phyloP scores from a whole-genome alignment of 2,329 filamentous ascomycete genomes.

The Cylindrodendrum hubeiense region DNA sequence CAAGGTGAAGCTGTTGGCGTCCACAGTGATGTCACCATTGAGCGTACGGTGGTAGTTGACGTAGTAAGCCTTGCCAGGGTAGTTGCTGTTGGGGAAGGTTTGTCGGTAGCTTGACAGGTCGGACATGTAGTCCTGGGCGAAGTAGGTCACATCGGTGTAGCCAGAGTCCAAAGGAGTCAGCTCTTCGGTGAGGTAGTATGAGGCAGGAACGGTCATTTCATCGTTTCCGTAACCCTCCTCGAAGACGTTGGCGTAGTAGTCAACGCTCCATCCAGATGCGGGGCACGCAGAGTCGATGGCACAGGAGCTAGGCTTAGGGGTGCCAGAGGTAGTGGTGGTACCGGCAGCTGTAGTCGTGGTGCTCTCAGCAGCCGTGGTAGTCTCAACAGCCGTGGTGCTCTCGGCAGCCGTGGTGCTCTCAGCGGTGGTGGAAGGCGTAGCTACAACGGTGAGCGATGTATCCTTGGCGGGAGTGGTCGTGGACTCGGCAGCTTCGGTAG shows the following conservation, averaged over 20 bases:
- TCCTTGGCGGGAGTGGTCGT: no score
- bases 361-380: neutral
- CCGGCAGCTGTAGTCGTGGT: neutral
- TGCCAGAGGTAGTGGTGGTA: neutral
- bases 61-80: slow-evolving; percentile 23
- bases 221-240: slow-evolving; percentile 35
- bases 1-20: slow-evolving; percentile 42
- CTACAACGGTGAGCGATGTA: no score
- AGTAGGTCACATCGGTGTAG: slow-evolving; percentile 29
- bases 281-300: slow-evolving; percentile 6
- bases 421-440: no score
- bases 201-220: slow-evolving; percentile 31
- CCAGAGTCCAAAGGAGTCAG: slow-evolving; percentile 27
- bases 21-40: slow-evolving; percentile 33
- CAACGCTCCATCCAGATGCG: slow-evolving; percentile 28
- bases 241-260: slow-evolving; percentile 39
- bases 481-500: neutral
- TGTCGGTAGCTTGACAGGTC: neutral
- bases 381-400: neutral
- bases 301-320: neutral
- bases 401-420: neutral
- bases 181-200: slow-evolving; percentile 38
- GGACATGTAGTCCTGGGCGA: slow-evolving; percentile 29
- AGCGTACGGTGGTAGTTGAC: slow-evolving; percentile 22
- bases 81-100: slow-evolving; percentile 14